Percentiles rank a stretch among this genome's conserved stretches.
phyloP scores from a whole-genome alignment of 768 basidiomycete genomes.

The Myochromella boudieri region DNA sequence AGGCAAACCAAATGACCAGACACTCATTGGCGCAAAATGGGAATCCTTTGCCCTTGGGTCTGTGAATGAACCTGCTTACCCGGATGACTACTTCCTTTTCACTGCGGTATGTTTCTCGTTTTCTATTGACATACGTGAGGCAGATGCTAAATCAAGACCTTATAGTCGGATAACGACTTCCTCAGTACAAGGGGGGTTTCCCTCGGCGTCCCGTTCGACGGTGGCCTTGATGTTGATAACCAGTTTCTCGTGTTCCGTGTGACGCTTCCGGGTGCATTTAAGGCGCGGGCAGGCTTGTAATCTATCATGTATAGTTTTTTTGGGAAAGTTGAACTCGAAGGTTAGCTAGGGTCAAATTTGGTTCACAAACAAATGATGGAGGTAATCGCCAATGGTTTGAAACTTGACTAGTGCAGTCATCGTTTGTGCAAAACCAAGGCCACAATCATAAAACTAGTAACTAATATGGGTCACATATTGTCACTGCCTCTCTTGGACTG shows the following conservation, averaged over 20 bases:
- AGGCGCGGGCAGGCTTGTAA: conserved; percentile 4
- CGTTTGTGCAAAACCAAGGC: not conserved
- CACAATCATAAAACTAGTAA: no score
- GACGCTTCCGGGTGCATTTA: conserved; percentile 42
- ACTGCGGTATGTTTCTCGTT: conserved; percentile 12
- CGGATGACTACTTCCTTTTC: conserved; percentile 18
- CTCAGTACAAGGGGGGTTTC: conserved; percentile 49
- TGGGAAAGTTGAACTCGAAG: no score
- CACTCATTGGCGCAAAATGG: conserved; percentile 65
- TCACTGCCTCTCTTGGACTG: no score
- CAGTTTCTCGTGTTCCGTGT: conserved; percentile 60
- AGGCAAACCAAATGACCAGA: conserved; percentile 50
- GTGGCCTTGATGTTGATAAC: conserved; percentile 54
- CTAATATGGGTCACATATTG: no score
- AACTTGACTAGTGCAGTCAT: not conserved
- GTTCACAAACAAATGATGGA: no score
- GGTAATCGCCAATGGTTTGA: no score
- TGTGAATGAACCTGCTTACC: conserved; percentile 9
- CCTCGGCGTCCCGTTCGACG: conserved; percentile 47
- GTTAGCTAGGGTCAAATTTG: no score
- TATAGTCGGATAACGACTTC: conserved; percentile 63
- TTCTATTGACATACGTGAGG: not conserved
- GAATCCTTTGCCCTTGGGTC: conserved; percentile 54
- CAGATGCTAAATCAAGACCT: conserved; percentile 1
- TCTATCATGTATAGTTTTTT: no score